Conservation (phyloP, 768 basidiomycete genomes). For the Agrocybe chaxingu region DNA sequence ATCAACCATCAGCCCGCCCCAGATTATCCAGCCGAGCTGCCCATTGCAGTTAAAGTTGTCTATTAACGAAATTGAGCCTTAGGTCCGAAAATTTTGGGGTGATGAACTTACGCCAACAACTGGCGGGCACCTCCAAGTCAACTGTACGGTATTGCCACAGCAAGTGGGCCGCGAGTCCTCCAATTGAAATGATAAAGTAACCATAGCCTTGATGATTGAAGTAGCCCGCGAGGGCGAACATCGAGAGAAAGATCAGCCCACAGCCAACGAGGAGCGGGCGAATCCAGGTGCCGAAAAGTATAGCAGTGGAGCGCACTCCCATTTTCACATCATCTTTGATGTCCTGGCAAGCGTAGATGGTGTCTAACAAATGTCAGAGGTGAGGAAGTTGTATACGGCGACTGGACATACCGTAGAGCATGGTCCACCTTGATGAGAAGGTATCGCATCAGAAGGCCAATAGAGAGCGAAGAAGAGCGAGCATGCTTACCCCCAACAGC, state of each 20-base stretch:
- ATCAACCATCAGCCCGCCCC: slow-evolving; percentile 40
- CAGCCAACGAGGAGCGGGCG: slow-evolving; percentile 53
- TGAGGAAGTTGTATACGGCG: background rate
- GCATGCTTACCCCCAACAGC: slow-evolving; percentile 43
- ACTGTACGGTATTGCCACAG: slow-evolving; percentile 46
- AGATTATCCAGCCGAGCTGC: slow-evolving; percentile 44
- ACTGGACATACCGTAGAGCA: slow-evolving; percentile 38
- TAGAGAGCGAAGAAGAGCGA: background rate
- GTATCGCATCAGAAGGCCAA: background rate
- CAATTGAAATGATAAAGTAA: slow-evolving; percentile 44
- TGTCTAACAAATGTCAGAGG: slow-evolving; percentile 31
- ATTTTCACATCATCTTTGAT: slow-evolving; percentile 68
- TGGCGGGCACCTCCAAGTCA: slow-evolving; percentile 37
- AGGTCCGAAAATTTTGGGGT: background rate
- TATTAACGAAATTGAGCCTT: slow-evolving; percentile 9
- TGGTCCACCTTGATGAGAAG: slow-evolving; percentile 37
- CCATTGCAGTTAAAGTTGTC: slow-evolving; percentile 48
- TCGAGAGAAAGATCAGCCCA: slow-evolving; percentile 46
- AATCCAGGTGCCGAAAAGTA: slow-evolving; percentile 63
- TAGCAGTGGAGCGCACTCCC: slow-evolving; percentile 75
- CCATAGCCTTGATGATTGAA: slow-evolving; percentile 48
- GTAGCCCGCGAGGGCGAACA: slow-evolving; percentile 51
- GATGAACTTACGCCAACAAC: slow-evolving; percentile 42
- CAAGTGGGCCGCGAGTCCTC: slow-evolving; percentile 40
- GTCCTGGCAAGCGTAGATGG: slow-evolving; percentile 80